Evolutionary conservation across 352 stramenopile genomes (phyloP), one percentile per base, ranked within the genome.

Genomic region (Discostella stelligera): DNA sequence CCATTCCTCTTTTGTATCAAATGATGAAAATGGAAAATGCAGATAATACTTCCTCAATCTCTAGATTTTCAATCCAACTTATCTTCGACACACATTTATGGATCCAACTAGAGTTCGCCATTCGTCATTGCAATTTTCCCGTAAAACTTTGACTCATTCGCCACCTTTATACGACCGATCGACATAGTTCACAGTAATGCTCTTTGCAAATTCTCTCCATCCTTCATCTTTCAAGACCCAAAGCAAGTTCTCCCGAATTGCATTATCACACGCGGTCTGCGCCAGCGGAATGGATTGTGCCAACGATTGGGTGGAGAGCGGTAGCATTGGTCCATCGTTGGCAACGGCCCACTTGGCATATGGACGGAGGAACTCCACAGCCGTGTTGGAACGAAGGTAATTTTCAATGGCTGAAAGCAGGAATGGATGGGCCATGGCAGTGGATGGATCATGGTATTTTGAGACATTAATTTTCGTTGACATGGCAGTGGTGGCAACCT

Each of bases 141-240:
- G 27, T 32, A 32, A 32, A 32, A 32, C n/a, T 32, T 2, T 32
- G 27, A 32, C 27, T 32, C 27, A 32, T 32, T 69, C 30, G 58
- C 21, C 59, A 58, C 66, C 68, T 27, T 70, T 69, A 18, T 70
- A 50, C 7, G 68, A 76, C 20, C 59, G 62, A 66, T 74, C 46
- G 46, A 80, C 66, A 66, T 74, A 80, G 25, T 37, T 13, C n/a
- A 64, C 70, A n/a, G 65, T 74, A 20, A 80, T 67, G 52, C 49
- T 74, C 52, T 80, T 80, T 10, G 72, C 65, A 62, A 62, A 80
- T 46, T 74, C 72, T 71, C 52, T 74, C 72, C 72, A 80, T 54
- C 58, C 72, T 52, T 80, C 18, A 54, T 80, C 64, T 54, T 80
- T 58, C 49, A 80, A 60, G 18, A 80, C 44, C 72, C 72, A 80